Evolutionary conservation across 176 grass and related monocot genomes (phyloP).

Genomic region (Zizania latifolia): DNA sequence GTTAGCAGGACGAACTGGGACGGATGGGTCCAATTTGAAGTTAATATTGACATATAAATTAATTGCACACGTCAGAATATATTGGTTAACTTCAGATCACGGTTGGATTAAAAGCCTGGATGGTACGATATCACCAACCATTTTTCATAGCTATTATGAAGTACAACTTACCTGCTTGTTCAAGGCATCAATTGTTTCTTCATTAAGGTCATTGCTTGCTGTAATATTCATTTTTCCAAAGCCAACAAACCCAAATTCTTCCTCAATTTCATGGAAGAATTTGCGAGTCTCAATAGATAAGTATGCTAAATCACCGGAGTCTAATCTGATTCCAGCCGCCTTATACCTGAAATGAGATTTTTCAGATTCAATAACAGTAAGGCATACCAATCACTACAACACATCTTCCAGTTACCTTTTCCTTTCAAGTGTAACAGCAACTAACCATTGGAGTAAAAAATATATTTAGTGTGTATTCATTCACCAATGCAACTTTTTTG

Average conservation of each 20-base stretch:
- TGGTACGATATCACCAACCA: neutral
- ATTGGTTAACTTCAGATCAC: neutral
- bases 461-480: neutral
- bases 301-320: slow-evolving; percentile 94
- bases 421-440: neutral
- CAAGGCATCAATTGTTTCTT: slow-evolving; percentile 98
- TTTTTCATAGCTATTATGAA: neutral
- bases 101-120: neutral
- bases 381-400: neutral
- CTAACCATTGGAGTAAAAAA: neutral
- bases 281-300: slow-evolving; percentile 66
- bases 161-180: slow-evolving; percentile 85
- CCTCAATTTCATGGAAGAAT: slow-evolving; percentile 68
- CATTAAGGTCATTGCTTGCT: slow-evolving; percentile 95
- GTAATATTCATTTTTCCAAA: slow-evolving; percentile 76
- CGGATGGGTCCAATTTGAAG: neutral
- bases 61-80: neutral
- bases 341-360: slow-evolving; percentile 54
- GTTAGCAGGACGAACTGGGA: neutral
- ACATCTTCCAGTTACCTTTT: neutral
- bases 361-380: neutral
- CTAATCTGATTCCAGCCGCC: slow-evolving; percentile 86
- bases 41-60: slow-evolving; percentile 1
- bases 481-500: neutral
- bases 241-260: slow-evolving; percentile 59